A percentile compares a stretch with the other conserved stretches of the same genome.
Evolutionary conservation across 495 filamentous ascomycete species (phyloP).

Genomic region (Hapsidospora chrysogenum): DNA sequence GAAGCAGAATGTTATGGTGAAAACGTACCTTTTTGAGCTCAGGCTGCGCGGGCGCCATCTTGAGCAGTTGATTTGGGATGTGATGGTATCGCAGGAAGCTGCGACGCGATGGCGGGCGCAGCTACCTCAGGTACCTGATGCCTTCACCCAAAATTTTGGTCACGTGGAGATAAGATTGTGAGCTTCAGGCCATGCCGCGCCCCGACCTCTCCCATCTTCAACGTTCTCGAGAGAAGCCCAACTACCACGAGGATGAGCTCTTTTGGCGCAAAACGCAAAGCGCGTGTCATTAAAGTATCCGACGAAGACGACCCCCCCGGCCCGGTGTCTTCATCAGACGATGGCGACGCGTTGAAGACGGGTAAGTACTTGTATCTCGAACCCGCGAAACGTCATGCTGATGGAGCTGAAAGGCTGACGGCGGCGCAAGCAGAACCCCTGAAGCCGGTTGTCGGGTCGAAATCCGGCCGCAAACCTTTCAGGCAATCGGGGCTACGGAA

Average conservation of each 20-base stretch:
- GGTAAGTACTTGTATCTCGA: conserved; percentile 10
- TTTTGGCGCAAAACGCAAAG: conserved; percentile 52
- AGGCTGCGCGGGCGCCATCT: conserved; percentile 96
- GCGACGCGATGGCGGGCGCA: conserved; percentile 2
- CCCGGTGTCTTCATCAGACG: conserved; percentile 8
- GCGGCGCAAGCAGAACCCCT: conserved; percentile 7
- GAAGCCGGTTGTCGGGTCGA: conserved; percentile 17
- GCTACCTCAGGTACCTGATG: neutral
- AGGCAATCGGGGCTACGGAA: conserved; percentile 34
- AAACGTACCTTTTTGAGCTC: conserved; percentile 84
- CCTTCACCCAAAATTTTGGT: neutral
- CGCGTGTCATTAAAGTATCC: conserved; percentile 54
- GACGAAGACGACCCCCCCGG: conserved; percentile 39
- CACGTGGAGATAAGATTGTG: conserved; percentile 8
- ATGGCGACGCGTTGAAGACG: conserved; percentile 15
- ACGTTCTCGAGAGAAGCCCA: neutral
- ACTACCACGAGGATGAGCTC: conserved; percentile 38
- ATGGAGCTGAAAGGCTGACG: conserved; percentile 9
- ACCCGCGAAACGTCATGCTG: conserved; percentile 2
- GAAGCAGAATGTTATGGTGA: too few species aligned
- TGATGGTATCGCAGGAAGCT: conserved; percentile 1
- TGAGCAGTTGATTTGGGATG: conserved; percentile 16
- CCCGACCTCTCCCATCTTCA: too few species aligned
- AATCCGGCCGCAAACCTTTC: conserved; percentile 26
- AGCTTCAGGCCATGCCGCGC: neutral